Percentiles rank a stretch among this genome's conserved stretches.
Conservation (phyloP, 192 early-diverging fungal genomes). For the Bifiguratus adelaidae region DNA sequence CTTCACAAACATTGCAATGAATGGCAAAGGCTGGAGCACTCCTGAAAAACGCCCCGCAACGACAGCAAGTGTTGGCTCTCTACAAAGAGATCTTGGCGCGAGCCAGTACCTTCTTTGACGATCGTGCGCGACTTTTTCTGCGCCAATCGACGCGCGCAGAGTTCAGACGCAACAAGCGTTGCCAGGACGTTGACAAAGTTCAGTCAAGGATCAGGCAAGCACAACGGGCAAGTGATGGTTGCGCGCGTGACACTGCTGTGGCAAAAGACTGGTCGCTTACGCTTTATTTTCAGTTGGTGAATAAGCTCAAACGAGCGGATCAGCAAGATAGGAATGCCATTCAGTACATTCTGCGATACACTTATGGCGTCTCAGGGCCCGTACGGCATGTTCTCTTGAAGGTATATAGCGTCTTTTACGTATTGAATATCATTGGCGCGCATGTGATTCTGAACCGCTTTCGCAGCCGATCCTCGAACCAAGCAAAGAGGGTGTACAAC, state of each 20-base stretch:
- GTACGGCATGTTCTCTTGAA: constrained; percentile 10
- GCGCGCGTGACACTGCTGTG: not conserved
- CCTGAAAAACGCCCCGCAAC: no score
- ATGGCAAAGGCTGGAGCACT: no score
- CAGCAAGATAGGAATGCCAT: no score
- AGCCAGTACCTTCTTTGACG: constrained; percentile 16
- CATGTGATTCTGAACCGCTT: constrained; percentile 4
- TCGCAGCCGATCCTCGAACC: not conserved
- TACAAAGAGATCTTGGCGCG: constrained; percentile 15
- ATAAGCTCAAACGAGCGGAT: constrained; percentile 15
- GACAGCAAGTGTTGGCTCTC: constrained; percentile 9
- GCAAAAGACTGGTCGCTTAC: not conserved
- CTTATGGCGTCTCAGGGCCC: no score
- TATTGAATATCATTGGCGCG: not conserved
- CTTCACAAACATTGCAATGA: no score
- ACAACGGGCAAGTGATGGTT: constrained; percentile 6
- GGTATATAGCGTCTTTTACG: constrained; percentile 4
- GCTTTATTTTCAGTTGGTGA: constrained; percentile 8
- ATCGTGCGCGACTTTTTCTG: constrained; percentile 17
- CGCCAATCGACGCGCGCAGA: constrained; percentile 6
- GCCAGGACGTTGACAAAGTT: constrained; percentile 6
- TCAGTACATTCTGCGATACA: no score
- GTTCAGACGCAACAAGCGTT: constrained; percentile 9
- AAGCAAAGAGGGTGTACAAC: no score
- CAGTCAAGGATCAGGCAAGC: constrained; percentile 14